phyloP scores from a whole-genome alignment of 345 rosid genomes.

The Brassica napus region Da-Ae NC_063447.1:2077001-2077500 shows the following conservation, averaged over 20 bases:
- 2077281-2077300: neutral
- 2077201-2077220: conserved; percentile 83
- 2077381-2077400: conserved; percentile 65
- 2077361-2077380: conserved; percentile 25
- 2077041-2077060: conserved; percentile 66
- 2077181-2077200: conserved; percentile 90
- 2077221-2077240: conserved; percentile 92
- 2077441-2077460: conserved; percentile 90
- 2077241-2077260: conserved; percentile 65
- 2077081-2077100: conserved; percentile 41
- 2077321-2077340: too few species aligned
- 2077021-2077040: conserved; percentile 65
- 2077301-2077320: neutral
- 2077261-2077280: neutral
- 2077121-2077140: conserved; percentile 36
- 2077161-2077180: conserved; percentile 62
- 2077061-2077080: conserved; percentile 32
- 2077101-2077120: conserved; percentile 50
- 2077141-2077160: conserved; percentile 43
- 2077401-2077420: conserved; percentile 76
- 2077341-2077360: neutral
- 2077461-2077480: conserved; percentile 94
- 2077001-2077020: conserved; percentile 80
- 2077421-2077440: conserved; percentile 76
- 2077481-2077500: conserved; percentile 80